Base-by-base conservation (phyloP, 2,329 filamentous ascomycete species). In the Xylaria polymorpha region DNA sequence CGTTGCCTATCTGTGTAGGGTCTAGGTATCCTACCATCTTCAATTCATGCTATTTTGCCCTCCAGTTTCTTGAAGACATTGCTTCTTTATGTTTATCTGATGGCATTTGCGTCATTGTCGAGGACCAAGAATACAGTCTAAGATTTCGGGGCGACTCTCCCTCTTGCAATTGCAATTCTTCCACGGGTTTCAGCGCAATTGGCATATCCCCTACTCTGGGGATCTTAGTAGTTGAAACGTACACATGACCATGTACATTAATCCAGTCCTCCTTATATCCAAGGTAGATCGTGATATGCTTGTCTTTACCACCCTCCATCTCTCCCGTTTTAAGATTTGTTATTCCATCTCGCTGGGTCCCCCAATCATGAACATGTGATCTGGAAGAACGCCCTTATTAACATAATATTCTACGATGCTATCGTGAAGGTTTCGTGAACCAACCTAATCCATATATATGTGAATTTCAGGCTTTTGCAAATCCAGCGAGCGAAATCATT, bases 391-490 rank as follows among this genome's bases (percentile, higher is more conserved):
- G 20, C 0, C 5, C 1, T 9, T 32, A 25, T 51, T 32, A 51
- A 9, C 14, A 18, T 4, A 46, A 12, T 2, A 50, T 41, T 41
- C 12, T 12, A 8, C 0, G 1, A 10, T 29, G 10, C n/a, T 46
- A 20, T 46, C 5, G 4, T n/a, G 15, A 32, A 4, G 2, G 7
- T 9, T 9, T 29, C 25, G 6, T 22, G 2, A 55, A 37, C 51
- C 14, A 0, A 55, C 51, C 51, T 55, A 6, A 55, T 55, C 51
- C 51, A 55, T 20, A 39, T 55, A 39, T 55, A 29, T 39, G 51
- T 55, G n/a, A 55, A 55, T 22, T 14, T 3, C 12, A 20, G 51
- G 20, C 22, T 2, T 14, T 6, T 22, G 12, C 51, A 55, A 22
- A 55, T 6, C n/a, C 10, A 5, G 32, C 29, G 18, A 37, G n/a